phyloP scores from a whole-genome alignment of 2,329 filamentous ascomycete species.

The Chrysoporthe puriensis region DNA sequence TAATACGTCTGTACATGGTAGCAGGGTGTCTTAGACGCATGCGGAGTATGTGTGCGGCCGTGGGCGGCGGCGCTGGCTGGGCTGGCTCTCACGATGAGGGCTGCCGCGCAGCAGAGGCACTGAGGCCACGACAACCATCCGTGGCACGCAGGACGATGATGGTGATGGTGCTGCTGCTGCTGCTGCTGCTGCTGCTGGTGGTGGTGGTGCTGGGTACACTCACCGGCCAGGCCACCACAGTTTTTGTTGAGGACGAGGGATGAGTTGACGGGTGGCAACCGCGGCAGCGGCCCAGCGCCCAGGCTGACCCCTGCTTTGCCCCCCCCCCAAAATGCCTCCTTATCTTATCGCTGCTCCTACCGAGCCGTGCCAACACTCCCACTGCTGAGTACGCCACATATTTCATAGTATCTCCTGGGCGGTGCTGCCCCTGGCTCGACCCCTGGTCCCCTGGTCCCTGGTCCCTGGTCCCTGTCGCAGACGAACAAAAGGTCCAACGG shows the following conservation, averaged over 20 bases:
- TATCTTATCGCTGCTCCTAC: neutral
- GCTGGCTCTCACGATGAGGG: too few species aligned
- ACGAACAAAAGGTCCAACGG: neutral
- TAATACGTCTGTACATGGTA: neutral
- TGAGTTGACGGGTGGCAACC: neutral
- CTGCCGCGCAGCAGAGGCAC: too few species aligned
- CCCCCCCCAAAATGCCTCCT: too few species aligned
- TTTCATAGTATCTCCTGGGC: too few species aligned
- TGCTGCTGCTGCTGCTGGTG: too few species aligned
- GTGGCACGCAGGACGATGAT: too few species aligned
- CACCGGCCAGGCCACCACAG: too few species aligned
- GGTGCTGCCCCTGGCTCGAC: neutral
- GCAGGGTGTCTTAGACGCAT: neutral
- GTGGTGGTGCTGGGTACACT: neutral
- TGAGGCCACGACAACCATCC: too few species aligned
- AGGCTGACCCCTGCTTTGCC: neutral
- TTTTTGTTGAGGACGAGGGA: neutral
- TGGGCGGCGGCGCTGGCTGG: neutral
- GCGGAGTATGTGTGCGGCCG: neutral
- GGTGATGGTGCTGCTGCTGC: too few species aligned
- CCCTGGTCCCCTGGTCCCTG: neutral
- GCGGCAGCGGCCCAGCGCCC: neutral
- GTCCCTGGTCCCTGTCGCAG: neutral
- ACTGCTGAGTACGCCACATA: too few species aligned
- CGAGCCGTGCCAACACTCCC: too few species aligned